Evolutionary conservation across 2,329 filamentous ascomycete genomes (phyloP), one percentile per base, ranked within the genome.

Genomic region (Hymenoscyphus infarciens): DNA sequence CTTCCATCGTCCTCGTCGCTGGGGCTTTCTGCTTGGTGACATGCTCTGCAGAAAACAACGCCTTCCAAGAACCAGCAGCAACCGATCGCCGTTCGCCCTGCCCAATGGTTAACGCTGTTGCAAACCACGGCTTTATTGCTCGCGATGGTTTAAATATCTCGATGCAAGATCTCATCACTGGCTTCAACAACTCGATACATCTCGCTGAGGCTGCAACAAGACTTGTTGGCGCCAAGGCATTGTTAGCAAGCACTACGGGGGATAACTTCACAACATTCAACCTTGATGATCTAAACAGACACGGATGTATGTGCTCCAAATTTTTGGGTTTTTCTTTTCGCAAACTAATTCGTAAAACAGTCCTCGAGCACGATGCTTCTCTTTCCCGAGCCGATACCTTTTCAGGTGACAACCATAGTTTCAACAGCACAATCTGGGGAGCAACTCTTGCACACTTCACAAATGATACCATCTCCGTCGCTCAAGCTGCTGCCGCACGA

Each of bases 91-190:
- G 63, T 25, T 54, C 45, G 1, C 70, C 77, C 27, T 79, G 76
- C 52, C 77, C 77, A 3, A 76, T 76, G 62, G 64, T 79, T 49
- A 79, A 78, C 61, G 70, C 76, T 2, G 72, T 79, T 16, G 75
- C 77, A 11, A 79, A 79, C 63, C 74, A 79, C 49, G 75, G 74
- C 6, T 77, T 75, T 59, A 74, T 79, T 29, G 75, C 76, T 0
- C 77, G 73, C 54, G 65, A 77, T 52, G 77, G 76, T n/a, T 66
- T 64, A 27, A 71, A 74, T 49, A 71, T 77, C 59, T 74, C 69
- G 4, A 67, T 66, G 52, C 64, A 63, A 66, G 57, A 62, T 31
- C 52, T 66, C 5, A 29, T 59, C 6, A 55, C 19, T 13, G 64
- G 35, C 33, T 55, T 64, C 59, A 56, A 42, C 16, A 19, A 53